Evolutionary conservation across 2,329 filamentous ascomycete species (phyloP), one percentile per base, ranked within the genome.

Genomic region (Neocucurbitaria cava): DNA sequence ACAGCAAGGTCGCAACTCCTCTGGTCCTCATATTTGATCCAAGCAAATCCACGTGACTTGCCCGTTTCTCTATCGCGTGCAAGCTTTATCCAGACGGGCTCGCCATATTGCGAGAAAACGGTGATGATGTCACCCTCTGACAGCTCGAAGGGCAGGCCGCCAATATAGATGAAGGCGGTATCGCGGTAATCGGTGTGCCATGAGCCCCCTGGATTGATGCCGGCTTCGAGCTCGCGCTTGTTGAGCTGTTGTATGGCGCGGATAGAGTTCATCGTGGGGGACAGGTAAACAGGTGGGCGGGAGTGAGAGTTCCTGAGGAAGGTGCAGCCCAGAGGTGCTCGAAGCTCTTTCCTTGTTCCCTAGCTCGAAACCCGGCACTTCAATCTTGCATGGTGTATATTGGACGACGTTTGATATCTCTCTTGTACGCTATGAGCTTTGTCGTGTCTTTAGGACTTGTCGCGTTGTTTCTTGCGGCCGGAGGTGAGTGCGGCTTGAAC

Each of bases 151-250:
- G 93, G 92, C 11, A 99, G 84, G 24, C 94, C 94, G 71, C 96
- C 96, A 65, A 99, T 93, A 82, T 97, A 96, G 73, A 99, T 82
- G 76, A 94, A 99, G 55, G 95, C 96, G 1, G 95, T 98, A 79
- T 96, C 95, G 78, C 92, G 91, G 79, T 98, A 99, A 81, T 99
- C 96, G 75, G 89, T 89, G 75, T 98, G 94, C 94, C 94, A 98
- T 52, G 94, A 97, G 60, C 89, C 94, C 77, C 92, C 88, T 38
- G 93, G 89, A 2, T 89, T 84, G 65, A 92, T 93, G 68, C 89
- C 91, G 74, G 92, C 88, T 76, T 97, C 93, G 58, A 99, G 90
- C 78, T 99, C 95, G 65, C 88, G 89, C 80, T 95, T 92, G 76
- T 99, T 99, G 55, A 99, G 89, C 74, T 89, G 87, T 76, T 96